Evolutionary conservation across 768 basidiomycete species (phyloP), one percentile per base, ranked within the genome.

Genomic region (Gelatoporia subvermispora): DNA sequence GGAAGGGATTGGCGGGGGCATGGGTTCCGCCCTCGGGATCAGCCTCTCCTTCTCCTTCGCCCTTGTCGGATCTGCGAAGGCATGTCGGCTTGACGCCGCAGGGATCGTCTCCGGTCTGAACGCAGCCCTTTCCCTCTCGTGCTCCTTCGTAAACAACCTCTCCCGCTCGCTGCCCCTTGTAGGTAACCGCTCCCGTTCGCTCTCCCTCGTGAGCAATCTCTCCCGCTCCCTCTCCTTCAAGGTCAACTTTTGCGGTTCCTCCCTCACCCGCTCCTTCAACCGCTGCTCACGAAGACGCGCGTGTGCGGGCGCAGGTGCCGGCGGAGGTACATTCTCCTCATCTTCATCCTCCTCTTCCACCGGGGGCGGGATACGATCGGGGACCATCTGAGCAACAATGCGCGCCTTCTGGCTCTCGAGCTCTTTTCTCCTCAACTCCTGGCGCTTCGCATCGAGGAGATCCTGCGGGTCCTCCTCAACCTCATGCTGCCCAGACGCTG

Each of bases 351-450:
- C 60, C 23, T 48, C 59, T 41, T 54, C 57, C 23, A 41, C 53
- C 1, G 60, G 59, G 28, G 55, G 59, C 15, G 63, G 67, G 2
- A 70, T 71, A 23, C 67, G 65, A 17, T 73, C 72, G 20, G 85
- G 85, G 3, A 82, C 89, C 92, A 94, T 94, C 72, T 94, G 90
- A 42, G 90, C 88, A 2, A 95, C 93, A 50, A 95, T 93, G 47
- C 92, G 75, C 41, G 92, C 92, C 68, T 95, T 95, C 69, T 93
- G 93, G 10, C 81, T 80, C 64, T 92, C 92, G 34, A 94, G 70
- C 67, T 92, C 90, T 67, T 91, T 87, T 69, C 68, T 72, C 51
- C 76, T 58, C 44, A 71, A 66, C 47, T 69, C 63, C 51, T 74
- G 72, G 52, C 69, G 67, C 28, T 69, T 68, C 51, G 64, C 69